phyloP scores from a whole-genome alignment of 2,329 filamentous ascomycete genomes.

The Shiraia sp. region DNA sequence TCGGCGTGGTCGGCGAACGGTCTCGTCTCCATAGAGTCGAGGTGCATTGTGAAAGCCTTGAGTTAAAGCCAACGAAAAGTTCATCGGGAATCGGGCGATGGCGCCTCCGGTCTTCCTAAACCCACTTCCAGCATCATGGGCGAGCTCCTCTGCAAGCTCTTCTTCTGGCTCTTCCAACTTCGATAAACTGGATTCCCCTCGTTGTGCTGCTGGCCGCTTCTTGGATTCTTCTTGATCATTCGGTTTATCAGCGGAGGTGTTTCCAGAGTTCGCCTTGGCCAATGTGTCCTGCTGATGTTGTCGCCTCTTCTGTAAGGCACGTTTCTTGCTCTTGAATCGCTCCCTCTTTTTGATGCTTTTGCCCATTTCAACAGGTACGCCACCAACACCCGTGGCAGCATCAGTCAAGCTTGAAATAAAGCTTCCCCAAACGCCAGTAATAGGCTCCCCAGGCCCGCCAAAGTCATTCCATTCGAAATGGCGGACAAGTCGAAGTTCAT shows the following conservation, averaged over 20 bases:
- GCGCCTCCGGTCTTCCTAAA: conserved; percentile 57
- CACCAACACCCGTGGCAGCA: conserved; percentile 65
- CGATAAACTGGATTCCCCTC: conserved; percentile 32
- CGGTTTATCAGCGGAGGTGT: conserved; percentile 16
- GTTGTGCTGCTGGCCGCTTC: conserved; percentile 20
- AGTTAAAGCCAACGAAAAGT: conserved; percentile 63
- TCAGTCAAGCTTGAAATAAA: conserved; percentile 62
- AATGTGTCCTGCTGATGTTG: conserved; percentile 29
- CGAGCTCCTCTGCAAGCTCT: conserved; percentile 39
- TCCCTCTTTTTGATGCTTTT: conserved; percentile 61
- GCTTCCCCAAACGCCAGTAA: conserved; percentile 68
- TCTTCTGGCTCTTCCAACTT: conserved; percentile 39
- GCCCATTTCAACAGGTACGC: conserved; percentile 65
- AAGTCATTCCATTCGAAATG: conserved; percentile 79
- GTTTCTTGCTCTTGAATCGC: conserved; percentile 55
- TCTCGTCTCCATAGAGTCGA: conserved; percentile 70
- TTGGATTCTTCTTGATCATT: conserved; percentile 6
- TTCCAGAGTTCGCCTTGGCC: conserved; percentile 20
- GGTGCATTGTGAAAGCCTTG: conserved; percentile 74
- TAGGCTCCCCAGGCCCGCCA: conserved; percentile 72
- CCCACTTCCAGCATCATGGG: conserved; percentile 57
- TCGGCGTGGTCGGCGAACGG: conserved; percentile 65
- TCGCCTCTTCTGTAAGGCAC: conserved; percentile 37
- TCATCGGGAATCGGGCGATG: conserved; percentile 61
- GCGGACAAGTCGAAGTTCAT: conserved; percentile 64